phyloP scores from a whole-genome alignment of 768 basidiomycete species.

The Kwoniella botswanensis region DNA sequence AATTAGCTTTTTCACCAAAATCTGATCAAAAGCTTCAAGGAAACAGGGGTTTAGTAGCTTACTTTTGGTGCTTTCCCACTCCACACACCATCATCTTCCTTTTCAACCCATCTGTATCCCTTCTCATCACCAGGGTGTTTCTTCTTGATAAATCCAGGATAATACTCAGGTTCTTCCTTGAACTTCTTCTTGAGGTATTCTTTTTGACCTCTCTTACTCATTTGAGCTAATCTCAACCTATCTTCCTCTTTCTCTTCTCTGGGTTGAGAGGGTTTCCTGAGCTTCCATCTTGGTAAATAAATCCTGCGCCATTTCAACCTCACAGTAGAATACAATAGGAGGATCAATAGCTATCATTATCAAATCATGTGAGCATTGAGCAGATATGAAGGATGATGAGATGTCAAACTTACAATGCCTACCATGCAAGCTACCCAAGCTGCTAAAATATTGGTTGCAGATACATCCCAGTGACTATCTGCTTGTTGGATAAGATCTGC shows the following conservation, averaged over 20 bases:
- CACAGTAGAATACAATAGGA: constrained; percentile 31
- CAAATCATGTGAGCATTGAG: background rate
- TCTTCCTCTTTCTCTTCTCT: constrained; percentile 10
- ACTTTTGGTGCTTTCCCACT: constrained; percentile 20
- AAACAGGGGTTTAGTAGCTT: background rate
- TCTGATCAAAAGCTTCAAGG: background rate
- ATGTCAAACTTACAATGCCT: constrained; percentile 37
- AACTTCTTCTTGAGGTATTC: constrained; percentile 6
- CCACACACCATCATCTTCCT: constrained; percentile 14
- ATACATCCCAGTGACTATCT: constrained; percentile 45
- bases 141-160: constrained; percentile 4
- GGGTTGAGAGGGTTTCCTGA: constrained; percentile 21
- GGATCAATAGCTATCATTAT: constrained; percentile 23
- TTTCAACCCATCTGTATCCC: background rate
- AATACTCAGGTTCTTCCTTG: constrained; percentile 15
- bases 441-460: constrained; percentile 37
- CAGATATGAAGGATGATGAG: background rate
- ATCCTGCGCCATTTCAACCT: constrained; percentile 28
- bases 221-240: background rate
- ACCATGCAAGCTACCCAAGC: constrained; percentile 40
- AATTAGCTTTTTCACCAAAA: background rate
- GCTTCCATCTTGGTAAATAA: constrained; percentile 32
- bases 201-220: background rate
- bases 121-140: constrained; percentile 1
- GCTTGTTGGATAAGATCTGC: constrained; percentile 39